These are phyloP conservation scores for Globisporangium irregulare DNA, from an alignment of 352 stramenopile species.

Conservation along the genomic window DNA sequence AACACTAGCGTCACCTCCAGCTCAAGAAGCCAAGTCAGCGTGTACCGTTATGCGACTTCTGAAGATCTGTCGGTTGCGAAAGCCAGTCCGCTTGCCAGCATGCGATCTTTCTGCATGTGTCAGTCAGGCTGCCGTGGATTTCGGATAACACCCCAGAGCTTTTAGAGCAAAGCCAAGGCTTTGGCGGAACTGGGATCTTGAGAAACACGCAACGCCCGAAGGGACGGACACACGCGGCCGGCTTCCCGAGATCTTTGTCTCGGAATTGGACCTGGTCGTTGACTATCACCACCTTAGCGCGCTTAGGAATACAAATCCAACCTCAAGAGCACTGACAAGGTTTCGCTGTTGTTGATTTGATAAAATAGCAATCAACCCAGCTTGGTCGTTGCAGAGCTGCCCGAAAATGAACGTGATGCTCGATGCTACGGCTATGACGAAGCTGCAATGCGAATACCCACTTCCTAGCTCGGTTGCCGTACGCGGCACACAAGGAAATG, in stretches of 20 bases:
- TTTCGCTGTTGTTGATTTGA: no score
- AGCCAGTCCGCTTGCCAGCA: not conserved
- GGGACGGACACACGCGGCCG: not conserved
- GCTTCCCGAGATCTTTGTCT: not conserved
- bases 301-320: no score
- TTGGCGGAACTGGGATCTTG: not conserved
- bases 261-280: not conserved
- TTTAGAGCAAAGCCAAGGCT: not conserved
- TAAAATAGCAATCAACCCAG: no score
- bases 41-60: not conserved
- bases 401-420: no score
- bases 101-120: not conserved
- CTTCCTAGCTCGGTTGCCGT: not conserved
- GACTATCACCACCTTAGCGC: not conserved
- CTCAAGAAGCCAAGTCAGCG: not conserved
- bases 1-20: conserved; percentile 1
- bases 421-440: no score
- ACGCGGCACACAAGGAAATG: no score
- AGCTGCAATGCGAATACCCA: no score
- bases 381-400: no score
- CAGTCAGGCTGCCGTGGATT: not conserved
- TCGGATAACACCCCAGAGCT: not conserved
- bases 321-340: no score
- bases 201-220: not conserved
- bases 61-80: conserved; percentile 3